phyloP scores from a whole-genome alignment of 495 filamentous ascomycete genomes.

The Penicillium cosmopolitanum region DNA sequence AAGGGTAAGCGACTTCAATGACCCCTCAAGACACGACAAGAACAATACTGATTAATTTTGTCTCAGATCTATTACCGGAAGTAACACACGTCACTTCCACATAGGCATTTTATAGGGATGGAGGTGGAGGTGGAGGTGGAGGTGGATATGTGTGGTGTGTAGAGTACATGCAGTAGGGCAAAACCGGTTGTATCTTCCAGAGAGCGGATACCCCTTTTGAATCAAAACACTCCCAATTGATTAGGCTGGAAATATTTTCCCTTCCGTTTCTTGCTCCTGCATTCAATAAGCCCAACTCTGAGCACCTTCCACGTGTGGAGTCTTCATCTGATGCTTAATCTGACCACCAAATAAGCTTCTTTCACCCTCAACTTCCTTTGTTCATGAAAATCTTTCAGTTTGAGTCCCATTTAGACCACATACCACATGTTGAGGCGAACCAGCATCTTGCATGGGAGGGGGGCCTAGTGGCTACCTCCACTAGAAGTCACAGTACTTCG shows the following conservation, averaged over 20 bases:
- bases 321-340: slow-evolving; percentile 24
- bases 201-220: slow-evolving; percentile 19
- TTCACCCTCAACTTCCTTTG: not conserved
- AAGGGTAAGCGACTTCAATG: slow-evolving; percentile 52
- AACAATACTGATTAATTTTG: slow-evolving; percentile 20
- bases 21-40: not conserved
- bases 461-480: not conserved
- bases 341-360: not conserved
- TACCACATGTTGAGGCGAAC: no score
- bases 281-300: slow-evolving; percentile 21
- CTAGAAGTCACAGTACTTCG: not conserved
- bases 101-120: slow-evolving; percentile 22
- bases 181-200: slow-evolving; percentile 26
- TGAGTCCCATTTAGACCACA: not conserved
- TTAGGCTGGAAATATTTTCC: slow-evolving; percentile 28
- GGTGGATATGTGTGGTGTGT: slow-evolving; percentile 11
- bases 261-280: slow-evolving; percentile 9
- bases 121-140: slow-evolving; percentile 7
- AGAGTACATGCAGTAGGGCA: slow-evolving; percentile 18
- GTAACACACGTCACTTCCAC: slow-evolving; percentile 26
- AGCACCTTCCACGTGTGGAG: slow-evolving; percentile 19
- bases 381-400: not conserved
- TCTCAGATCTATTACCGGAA: slow-evolving; percentile 45
- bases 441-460: not conserved
- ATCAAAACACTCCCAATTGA: slow-evolving; percentile 10